These are phyloP conservation scores for Eucalyptus sp. DNA, from an alignment of 345 rosid species.

Conservation along the genomic window DNA sequence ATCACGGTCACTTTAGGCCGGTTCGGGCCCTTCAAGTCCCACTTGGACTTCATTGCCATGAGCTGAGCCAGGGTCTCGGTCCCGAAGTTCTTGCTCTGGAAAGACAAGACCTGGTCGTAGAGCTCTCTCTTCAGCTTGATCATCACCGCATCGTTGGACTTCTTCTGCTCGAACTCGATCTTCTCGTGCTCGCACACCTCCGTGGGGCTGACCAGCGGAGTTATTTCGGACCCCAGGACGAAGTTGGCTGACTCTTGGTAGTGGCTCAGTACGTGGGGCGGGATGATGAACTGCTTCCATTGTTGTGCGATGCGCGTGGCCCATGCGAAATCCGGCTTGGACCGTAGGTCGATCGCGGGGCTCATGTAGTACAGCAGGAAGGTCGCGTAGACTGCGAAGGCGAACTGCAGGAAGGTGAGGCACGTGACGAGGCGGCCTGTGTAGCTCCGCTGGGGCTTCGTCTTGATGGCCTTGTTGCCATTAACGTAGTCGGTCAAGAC, in stretches of 20 bases:
- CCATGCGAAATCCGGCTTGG: conserved; percentile 87
- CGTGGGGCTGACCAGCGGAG: conserved; percentile 21
- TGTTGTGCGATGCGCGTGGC: conserved; percentile 69
- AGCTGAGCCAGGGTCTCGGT: conserved; percentile 62
- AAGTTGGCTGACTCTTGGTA: conserved; percentile 47
- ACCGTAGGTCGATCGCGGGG: conserved; percentile 59
- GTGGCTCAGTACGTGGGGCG: conserved; percentile 49
- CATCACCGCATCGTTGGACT: conserved; percentile 64
- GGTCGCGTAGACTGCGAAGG: conserved; percentile 86
- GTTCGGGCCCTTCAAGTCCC: conserved; percentile 57
- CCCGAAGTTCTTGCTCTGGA: conserved; percentile 48
- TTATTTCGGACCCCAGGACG: conserved; percentile 10
- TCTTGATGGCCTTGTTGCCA: conserved; percentile 11
- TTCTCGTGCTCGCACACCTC: conserved; percentile 80
- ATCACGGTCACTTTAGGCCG: conserved; percentile 76
- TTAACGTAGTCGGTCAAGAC: conserved; percentile 50
- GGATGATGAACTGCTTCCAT: conserved; percentile 59
- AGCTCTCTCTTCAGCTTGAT: conserved; percentile 72
- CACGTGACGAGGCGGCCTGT: conserved; percentile 58
- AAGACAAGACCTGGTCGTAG: conserved; percentile 45
- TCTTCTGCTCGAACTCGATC: conserved; percentile 86
- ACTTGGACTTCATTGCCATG: conserved; percentile 74
- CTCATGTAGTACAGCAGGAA: conserved; percentile 85
- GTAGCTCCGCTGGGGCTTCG: conserved; percentile 1
- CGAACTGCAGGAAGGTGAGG: conserved; percentile 72